phyloP scores from a whole-genome alignment of 2,329 filamentous ascomycete species.

The Didymella pomorum region DNA sequence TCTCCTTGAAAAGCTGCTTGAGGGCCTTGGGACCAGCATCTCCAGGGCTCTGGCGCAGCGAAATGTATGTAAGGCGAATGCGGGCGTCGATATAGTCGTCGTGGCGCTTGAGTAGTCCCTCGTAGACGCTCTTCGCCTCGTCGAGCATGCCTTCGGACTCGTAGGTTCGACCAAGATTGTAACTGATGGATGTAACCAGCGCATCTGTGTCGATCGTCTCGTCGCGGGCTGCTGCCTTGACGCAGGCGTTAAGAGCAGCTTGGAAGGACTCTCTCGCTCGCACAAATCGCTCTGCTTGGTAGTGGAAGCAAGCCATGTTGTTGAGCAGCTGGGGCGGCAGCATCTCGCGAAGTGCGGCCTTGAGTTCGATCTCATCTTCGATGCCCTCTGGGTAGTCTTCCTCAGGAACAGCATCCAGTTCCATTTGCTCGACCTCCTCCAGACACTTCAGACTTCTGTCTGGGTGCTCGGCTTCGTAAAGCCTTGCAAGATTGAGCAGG shows the following conservation, averaged over 20 bases:
- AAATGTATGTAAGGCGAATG: conserved; percentile 88
- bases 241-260: conserved; percentile 85
- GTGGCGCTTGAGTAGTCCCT: conserved; percentile 83
- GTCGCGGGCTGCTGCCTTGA: conserved; percentile 79
- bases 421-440: conserved; percentile 89
- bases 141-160: conserved; percentile 83
- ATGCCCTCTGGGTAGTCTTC: conserved; percentile 70
- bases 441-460: conserved; percentile 93
- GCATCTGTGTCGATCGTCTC: conserved; percentile 84
- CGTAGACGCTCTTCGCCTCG: conserved; percentile 87
- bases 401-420: conserved; percentile 78
- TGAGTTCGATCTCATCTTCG: conserved; percentile 57
- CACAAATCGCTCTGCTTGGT: conserved; percentile 82
- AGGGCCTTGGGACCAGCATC: conserved; percentile 89
- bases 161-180: conserved; percentile 93
- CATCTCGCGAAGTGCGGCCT: conserved; percentile 73
- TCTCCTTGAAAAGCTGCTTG: conserved; percentile 82
- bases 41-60: conserved; percentile 78
- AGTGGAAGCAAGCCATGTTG: conserved; percentile 97
- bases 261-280: conserved; percentile 88
- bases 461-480: conserved; percentile 85
- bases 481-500: conserved; percentile 85
- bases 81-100: conserved; percentile 91
- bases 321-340: conserved; percentile 92
- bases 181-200: conserved; percentile 93